phyloP scores from a whole-genome alignment of 108 stramenopile genomes.

The Cyclostephanos tholiformis region DNA sequence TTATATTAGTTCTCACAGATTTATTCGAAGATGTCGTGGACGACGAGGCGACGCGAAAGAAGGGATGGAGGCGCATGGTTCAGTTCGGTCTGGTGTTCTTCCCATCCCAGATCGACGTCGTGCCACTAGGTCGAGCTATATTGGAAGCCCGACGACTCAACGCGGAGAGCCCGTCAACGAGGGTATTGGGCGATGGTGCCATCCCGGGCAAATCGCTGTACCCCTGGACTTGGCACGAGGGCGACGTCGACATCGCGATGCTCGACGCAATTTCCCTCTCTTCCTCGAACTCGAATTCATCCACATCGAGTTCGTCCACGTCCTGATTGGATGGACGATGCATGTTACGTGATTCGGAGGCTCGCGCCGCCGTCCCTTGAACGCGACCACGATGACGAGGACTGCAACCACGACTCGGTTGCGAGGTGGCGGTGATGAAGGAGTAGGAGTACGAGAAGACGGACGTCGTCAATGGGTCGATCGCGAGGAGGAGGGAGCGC shows the following conservation, averaged over 20 bases:
- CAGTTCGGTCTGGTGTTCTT: slow-evolving; percentile 93
- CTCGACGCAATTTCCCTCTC: slow-evolving; percentile 67
- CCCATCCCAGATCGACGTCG: slow-evolving; percentile 85
- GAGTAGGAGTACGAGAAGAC: neutral
- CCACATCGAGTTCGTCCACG: neutral
- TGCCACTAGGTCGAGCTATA: slow-evolving; percentile 54
- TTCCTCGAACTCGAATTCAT: neutral
- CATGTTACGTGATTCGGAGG: slow-evolving; percentile 54
- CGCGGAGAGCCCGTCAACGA: slow-evolving; percentile 33
- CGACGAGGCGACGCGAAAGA: slow-evolving; percentile 49
- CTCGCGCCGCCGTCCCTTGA: slow-evolving; percentile 34
- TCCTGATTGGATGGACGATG: slow-evolving; percentile 87
- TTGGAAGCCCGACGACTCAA: too few species aligned
- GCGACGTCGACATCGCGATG: slow-evolving; percentile 55
- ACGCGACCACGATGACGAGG: neutral
- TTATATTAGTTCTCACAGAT: too few species aligned
- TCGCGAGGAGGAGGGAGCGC: slow-evolving; percentile 11
- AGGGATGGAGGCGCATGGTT: too few species aligned
- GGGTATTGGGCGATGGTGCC: slow-evolving; percentile 68
- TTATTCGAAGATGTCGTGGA: slow-evolving; percentile 69
- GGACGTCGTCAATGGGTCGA: neutral
- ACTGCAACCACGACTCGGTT: too few species aligned
- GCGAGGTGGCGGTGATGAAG: neutral
- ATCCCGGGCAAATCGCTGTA: slow-evolving; percentile 67
- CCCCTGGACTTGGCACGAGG: slow-evolving; percentile 84